Base-by-base conservation (phyloP, 352 stramenopile species). In the Phytophthora fragariaefolia region DNA sequence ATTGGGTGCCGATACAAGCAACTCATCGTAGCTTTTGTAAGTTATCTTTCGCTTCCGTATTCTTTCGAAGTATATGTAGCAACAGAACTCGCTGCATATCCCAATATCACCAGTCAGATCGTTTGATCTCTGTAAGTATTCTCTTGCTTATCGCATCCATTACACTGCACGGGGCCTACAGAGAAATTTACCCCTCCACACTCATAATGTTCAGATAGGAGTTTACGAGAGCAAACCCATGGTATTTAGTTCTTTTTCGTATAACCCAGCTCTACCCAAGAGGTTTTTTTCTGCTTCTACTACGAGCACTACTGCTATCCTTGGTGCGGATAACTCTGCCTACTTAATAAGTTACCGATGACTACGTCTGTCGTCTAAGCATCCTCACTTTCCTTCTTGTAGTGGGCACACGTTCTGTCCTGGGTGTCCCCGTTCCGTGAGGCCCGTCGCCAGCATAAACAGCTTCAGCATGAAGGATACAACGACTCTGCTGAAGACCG, bases 381-480 rank as follows among this genome's bases (percentile, higher is more conserved):
- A 32, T 15, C 20, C 7, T 12, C 66, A 57, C 22, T 60, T 59
- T 6, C 26, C 42, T 66, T 60, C 12, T 24, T 56, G 22, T n/a
- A 46, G 27, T 12, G 3, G 43, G 6, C 17, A 24, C 17, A 38
- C 27, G 18, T 3, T 23, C 18, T 54, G 49, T 7, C 38, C 40
- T 13, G 48, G n/a, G 27, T 23, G 22, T 12, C 46, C 24, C 30
- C 50, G 50, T 18, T 20, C 23, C 24, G 45, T 23, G 26, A 66
- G 17, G 2, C 59, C 42, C 0, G 53, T 68, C 5, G 36, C 57
- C 15, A 69, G 42, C 8, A 74, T 60, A 53, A 81, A 72, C 32
- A 78, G 20, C 34, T 69, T 64, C 46, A 87, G 54, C 72, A 85
- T 79, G 64, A 80, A 72, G 10, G 72, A 69, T 23, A 87, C 68